Percentiles rank a stretch among this genome's conserved stretches.
phyloP scores from a whole-genome alignment of 2,329 filamentous ascomycete species.

The Aspergillus brasiliensis region DNA sequence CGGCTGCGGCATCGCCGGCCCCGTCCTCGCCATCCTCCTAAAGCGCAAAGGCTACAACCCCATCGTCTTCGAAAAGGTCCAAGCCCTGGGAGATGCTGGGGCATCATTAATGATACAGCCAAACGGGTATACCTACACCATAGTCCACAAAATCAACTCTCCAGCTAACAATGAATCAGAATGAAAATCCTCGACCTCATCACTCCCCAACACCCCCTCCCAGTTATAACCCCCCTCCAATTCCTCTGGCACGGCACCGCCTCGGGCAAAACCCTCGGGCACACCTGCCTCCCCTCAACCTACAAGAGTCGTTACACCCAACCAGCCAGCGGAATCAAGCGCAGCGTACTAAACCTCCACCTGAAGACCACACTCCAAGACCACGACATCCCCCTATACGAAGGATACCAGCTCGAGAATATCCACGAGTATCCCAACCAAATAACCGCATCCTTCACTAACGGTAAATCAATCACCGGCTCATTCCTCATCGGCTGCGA shows the following conservation, averaged over 20 bases:
- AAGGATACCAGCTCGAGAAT: not conserved
- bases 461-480: not conserved
- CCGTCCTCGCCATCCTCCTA: not conserved
- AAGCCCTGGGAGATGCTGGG: slow-evolving; percentile 5
- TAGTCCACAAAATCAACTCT: not conserved
- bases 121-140: not conserved
- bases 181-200: slow-evolving; percentile 1
- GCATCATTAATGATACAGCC: slow-evolving; percentile 9
- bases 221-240: not conserved
- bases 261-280: not conserved
- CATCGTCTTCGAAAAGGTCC: slow-evolving; percentile 9
- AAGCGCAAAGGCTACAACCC: slow-evolving; percentile 6
- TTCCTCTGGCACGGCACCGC: slow-evolving; percentile 2
- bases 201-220: rapidly evolving
- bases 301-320: not conserved
- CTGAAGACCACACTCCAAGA: not conserved
- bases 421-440: not conserved
- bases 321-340: not conserved
- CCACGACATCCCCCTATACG: not conserved
- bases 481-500: slow-evolving; percentile 11
- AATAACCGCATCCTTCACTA: not conserved
- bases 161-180: not conserved
- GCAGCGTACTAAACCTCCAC: not conserved
- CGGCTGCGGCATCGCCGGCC: slow-evolving; percentile 9
- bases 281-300: not conserved